Evolutionary conservation across 257 asterid species (phyloP), one percentile per base, ranked within the genome.

Genomic region (Solanum bulbocastanum): DNA sequence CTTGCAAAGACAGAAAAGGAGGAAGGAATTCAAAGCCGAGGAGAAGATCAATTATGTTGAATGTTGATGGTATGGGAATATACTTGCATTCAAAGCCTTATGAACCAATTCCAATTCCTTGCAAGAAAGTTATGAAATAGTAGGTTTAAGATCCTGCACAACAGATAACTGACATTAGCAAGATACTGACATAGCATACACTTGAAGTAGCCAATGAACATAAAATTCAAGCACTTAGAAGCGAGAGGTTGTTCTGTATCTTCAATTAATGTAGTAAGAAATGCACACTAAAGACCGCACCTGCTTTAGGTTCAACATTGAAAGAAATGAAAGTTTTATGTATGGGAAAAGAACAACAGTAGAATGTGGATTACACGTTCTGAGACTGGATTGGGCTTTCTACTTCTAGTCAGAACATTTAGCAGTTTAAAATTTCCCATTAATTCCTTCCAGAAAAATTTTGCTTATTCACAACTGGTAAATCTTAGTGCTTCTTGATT

Each of bases 91-190:
- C 89, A 96, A 87, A 60, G 98, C 97, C 86, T 91, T 92, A 86
- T 66, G 93, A 83, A 96, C 98, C 93, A 92, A 91, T 83, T 93
- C 95, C 94, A 94, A 88, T 90, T 95, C 99, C 90, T 90, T 92
- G 66, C 93, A 81, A 23, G 95, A 87, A 84, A 96, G 98, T 93
- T 96, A 96, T 56, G 98, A 92, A 91, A 96, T 92, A 79, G 94
- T 89, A 73, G 96, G 95, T 90, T 89, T 87, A 88, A 96, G 98
- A 90, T 91, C 98, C 99, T 96, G 96, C 39, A 60, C 85, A 32
- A 88, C 18, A 81, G 85, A 46, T 9, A 46, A 46, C 60, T 49
- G 25, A 30, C 18, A 27, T 46, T 46, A 46, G 2, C n/a, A 44
- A 81, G 68, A 81, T 44, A 15, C 68, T 15, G 60, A 30, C 85